phyloP scores from a whole-genome alignment of 2,329 filamentous ascomycete species.

The Bipolaris victoriae region DNA sequence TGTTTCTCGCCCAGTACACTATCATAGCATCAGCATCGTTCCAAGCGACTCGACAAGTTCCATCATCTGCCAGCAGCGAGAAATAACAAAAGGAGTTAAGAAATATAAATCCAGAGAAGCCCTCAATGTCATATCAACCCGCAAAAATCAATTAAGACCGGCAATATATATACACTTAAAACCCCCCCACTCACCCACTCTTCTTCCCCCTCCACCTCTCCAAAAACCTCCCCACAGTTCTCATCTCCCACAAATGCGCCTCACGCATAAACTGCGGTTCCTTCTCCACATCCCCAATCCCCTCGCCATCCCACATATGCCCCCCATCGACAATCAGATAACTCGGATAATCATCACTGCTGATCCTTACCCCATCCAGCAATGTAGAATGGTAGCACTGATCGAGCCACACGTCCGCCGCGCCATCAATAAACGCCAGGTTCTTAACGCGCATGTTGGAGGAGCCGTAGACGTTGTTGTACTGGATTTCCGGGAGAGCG shows the following conservation, averaged over 20 bases:
- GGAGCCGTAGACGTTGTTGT: slow-evolving; percentile 57
- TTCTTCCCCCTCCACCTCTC: slow-evolving; percentile 18
- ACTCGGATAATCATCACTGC: slow-evolving; percentile 56
- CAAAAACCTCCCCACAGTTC: slow-evolving; percentile 51
- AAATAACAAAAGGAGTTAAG: too few relatives aligned
- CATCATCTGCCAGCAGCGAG: too few relatives aligned
- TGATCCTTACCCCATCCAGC: slow-evolving; percentile 45
- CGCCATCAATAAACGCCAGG: slow-evolving; percentile 60
- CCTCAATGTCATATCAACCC: too few relatives aligned
- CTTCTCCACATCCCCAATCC: slow-evolving; percentile 48
- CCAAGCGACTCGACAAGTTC: too few relatives aligned
- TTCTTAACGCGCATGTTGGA: slow-evolving; percentile 56
- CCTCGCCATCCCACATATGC: slow-evolving; percentile 60
- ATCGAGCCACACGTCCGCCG: slow-evolving; percentile 60
- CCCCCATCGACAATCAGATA: slow-evolving; percentile 59
- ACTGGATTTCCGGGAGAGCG: slow-evolving; percentile 50
- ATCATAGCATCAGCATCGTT: too few relatives aligned
- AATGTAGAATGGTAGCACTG: slow-evolving; percentile 58
- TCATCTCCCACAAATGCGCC: slow-evolving; percentile 59
- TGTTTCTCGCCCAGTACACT: too few relatives aligned
- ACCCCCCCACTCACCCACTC: not conserved
- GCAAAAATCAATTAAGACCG: too few relatives aligned
- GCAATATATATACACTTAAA: too few relatives aligned
- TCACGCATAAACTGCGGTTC: slow-evolving; percentile 60
- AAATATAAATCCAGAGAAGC: too few relatives aligned